A percentile compares a stretch with the other conserved stretches of the same genome.
Evolutionary conservation across 192 early-diverging fungal species (phyloP).

Genomic region (Coemansia guatemalensis): DNA sequence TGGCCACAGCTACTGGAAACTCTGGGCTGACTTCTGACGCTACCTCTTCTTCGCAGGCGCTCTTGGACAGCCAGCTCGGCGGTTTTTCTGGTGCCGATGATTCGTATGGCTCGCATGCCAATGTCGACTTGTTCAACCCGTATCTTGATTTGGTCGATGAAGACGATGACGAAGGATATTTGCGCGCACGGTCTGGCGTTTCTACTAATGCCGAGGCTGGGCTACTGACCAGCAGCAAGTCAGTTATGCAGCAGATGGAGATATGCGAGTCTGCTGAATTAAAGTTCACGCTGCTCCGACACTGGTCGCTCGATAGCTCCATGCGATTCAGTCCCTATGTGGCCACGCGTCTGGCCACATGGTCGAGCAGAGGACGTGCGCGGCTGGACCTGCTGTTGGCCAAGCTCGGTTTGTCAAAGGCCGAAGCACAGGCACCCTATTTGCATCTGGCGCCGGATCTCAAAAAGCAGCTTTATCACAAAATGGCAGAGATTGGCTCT

Average conservation of each 20-base stretch:
- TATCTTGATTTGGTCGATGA: constrained; percentile 21
- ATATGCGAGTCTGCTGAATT: constrained; percentile 69
- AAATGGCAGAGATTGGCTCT: constrained; percentile 69
- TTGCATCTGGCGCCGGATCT: constrained; percentile 76
- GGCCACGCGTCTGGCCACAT: constrained; percentile 81
- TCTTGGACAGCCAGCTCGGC: constrained; percentile 32
- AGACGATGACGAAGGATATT: constrained; percentile 37
- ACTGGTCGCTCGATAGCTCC: constrained; percentile 88
- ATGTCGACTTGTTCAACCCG: constrained; percentile 24
- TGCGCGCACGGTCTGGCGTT: constrained; percentile 19
- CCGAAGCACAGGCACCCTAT: constrained; percentile 75
- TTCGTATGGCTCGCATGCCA: background rate
- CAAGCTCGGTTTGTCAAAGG: constrained; percentile 88
- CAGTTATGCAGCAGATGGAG: constrained; percentile 13
- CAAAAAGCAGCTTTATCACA: constrained; percentile 61
- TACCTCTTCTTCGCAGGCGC: constrained; percentile 24
- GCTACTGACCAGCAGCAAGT: constrained; percentile 30
- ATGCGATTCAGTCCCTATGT: constrained; percentile 90
- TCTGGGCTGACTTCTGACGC: too few relatives aligned
- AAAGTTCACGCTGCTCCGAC: constrained; percentile 80
- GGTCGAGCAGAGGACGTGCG: constrained; percentile 81
- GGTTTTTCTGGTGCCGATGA: background rate
- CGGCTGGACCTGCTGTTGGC: constrained; percentile 80
- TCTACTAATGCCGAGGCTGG: constrained; percentile 25
- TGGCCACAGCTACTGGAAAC: background rate